Evolutionary conservation across 139 green algal genomes (phyloP).

Genomic region (Chlorella sp.): DNA sequence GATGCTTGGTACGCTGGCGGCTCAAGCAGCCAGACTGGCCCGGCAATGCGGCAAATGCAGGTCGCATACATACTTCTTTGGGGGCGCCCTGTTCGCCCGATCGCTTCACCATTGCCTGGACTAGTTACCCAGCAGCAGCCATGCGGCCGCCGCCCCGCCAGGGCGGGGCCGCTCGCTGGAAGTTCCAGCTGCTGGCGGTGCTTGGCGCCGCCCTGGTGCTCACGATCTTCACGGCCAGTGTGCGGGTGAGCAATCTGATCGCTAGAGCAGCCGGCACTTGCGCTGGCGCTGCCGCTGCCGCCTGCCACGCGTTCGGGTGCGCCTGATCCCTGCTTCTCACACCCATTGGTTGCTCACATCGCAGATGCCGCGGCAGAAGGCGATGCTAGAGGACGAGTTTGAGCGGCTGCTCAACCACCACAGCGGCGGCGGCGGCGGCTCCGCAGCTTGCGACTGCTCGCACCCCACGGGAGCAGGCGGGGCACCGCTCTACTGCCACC

Average conservation of each 20-base stretch:
- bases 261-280: background rate
- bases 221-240: background rate
- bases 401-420: background rate
- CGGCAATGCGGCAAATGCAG: too few species aligned
- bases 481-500: slow-evolving; percentile 3
- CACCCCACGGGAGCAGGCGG: background rate
- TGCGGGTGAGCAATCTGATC: background rate
- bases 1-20: too few species aligned
- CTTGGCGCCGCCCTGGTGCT: background rate
- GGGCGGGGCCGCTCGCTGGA: too few species aligned
- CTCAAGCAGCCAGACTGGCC: too few species aligned
- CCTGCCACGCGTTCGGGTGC: background rate
- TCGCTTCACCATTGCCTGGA: too few species aligned
- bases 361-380: slow-evolving; percentile 8
- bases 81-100: too few species aligned
- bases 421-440: background rate
- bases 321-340: background rate
- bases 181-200: background rate
- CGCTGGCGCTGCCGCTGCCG: background rate
- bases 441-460: too few species aligned
- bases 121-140: too few species aligned
- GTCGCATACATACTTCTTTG: too few species aligned
- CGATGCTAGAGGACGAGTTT: slow-evolving; percentile 21
- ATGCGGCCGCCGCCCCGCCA: too few species aligned
- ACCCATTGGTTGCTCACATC: background rate